These are phyloP conservation scores for Scleroderma citrinum DNA, from an alignment of 768 basidiomycete species.

Conservation along the genomic window DNA sequence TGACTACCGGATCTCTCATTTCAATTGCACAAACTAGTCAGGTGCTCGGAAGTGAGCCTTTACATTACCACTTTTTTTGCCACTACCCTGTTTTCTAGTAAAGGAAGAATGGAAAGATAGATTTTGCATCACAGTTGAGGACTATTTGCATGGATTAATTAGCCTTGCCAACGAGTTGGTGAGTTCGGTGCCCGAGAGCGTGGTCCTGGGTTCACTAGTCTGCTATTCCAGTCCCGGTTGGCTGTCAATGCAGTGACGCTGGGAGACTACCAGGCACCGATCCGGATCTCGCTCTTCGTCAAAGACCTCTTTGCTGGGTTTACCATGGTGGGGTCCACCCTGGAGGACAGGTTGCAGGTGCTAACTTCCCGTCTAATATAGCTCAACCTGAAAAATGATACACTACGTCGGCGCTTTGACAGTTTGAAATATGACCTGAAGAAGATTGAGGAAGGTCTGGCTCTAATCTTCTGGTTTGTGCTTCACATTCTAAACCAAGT, in stretches of 20 bases:
- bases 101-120: slow-evolving; percentile 65
- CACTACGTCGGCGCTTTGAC: slow-evolving; percentile 69
- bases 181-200: slow-evolving; percentile 18
- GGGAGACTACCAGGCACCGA: slow-evolving; percentile 73
- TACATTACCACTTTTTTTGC: neutral
- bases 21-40: slow-evolving; percentile 47
- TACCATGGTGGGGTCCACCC: slow-evolving; percentile 51
- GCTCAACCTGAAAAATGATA: slow-evolving; percentile 81
- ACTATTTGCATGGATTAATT: slow-evolving; percentile 79
- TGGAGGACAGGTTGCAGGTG: neutral
- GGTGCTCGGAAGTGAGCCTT: slow-evolving; percentile 59
- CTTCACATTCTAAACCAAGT: neutral
- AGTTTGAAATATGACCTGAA: slow-evolving; percentile 83
- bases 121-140: slow-evolving; percentile 60
- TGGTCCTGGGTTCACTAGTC: slow-evolving; percentile 4
- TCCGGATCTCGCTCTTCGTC: slow-evolving; percentile 72
- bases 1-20: slow-evolving; percentile 52
- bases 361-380: slow-evolving; percentile 21
- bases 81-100: slow-evolving; percentile 37
- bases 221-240: slow-evolving; percentile 54
- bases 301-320: slow-evolving; percentile 83
- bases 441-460: slow-evolving; percentile 79
- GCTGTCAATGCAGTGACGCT: slow-evolving; percentile 80
- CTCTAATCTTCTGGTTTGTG: neutral
- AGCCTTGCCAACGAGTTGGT: slow-evolving; percentile 78